phyloP scores from a whole-genome alignment of 1,284 basidiomycete species.

The Chalciporus sp. region DNA sequence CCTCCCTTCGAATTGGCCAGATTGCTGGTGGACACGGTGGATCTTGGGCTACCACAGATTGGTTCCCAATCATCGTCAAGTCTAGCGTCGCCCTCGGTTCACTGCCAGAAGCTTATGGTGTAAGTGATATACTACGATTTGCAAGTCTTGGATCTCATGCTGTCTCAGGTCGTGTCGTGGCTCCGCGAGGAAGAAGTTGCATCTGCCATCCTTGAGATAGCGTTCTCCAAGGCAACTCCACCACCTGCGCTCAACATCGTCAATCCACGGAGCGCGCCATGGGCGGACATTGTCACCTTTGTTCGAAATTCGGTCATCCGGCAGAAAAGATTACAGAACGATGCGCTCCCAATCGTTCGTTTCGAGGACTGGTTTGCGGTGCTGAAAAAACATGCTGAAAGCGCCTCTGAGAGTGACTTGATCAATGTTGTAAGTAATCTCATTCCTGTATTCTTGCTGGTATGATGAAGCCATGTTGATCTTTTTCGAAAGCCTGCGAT shows the following conservation, averaged over 20 bases:
- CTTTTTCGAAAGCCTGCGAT: constrained; percentile 26
- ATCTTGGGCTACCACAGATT: constrained; percentile 30
- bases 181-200: constrained; percentile 25
- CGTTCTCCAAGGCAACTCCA: constrained; percentile 7
- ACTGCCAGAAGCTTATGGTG: constrained; percentile 24
- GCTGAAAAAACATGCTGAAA: constrained; percentile 23
- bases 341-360: constrained; percentile 22
- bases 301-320: constrained; percentile 16
- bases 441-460: neutral
- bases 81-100: constrained; percentile 24
- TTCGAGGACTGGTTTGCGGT: constrained; percentile 27
- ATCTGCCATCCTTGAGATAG: constrained; percentile 6
- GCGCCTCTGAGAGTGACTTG: constrained; percentile 17
- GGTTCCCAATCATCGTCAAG: constrained; percentile 28
- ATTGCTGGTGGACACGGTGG: constrained; percentile 25
- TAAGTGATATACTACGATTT: constrained; percentile 2
- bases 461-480: neutral
- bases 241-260: constrained; percentile 18
- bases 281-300: constrained; percentile 17
- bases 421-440: constrained; percentile 23
- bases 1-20: constrained; percentile 28
- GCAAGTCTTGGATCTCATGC: neutral
- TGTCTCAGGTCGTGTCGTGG: constrained; percentile 24
- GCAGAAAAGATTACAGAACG: constrained; percentile 2
- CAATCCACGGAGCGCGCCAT: constrained; percentile 14